Evolutionary conservation across 2,329 filamentous ascomycete species (phyloP), one percentile per base, ranked within the genome.

Genomic region (Niveomyces coronatus): DNA sequence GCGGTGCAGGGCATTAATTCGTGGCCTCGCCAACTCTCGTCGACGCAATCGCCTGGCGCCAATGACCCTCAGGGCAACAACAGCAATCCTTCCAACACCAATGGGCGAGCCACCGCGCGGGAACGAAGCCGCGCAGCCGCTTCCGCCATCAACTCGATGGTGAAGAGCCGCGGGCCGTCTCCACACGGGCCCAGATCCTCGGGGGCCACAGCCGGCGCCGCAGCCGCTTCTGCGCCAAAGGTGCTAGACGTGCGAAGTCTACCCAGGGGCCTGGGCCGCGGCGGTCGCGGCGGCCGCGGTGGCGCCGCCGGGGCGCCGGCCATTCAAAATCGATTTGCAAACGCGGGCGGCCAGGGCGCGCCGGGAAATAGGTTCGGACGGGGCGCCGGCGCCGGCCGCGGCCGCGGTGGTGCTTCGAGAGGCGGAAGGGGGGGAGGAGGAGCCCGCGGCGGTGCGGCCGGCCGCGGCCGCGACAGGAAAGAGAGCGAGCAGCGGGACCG

Each of bases 161-260:
- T 54, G 18, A 52, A 45, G 35, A 42, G 44, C 24, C 48, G 44
- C 27, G 47, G 36, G n/a, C 23, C 18, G 9, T 38, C 24, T 5
- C 34, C 39, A 34, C 15, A 10, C 14, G 16, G 22, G 16, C 20
- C 35, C 23, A n/a, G 24, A 15, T 26, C 31, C 4, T 31, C 4
- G 9, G 37, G n/a, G 7, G 18, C 8, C 18, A 31, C 37, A 22
- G 23, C 36, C 16, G 22, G 9, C 16, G 31, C 18, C 18, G 31
- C 44, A 22, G 15, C 24, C 31, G 20, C 28, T 19, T 6, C 19
- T 27, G 29, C 45, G 24, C 54, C 57, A 17, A 61, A 56, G 41
- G 49, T 67, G 13, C 53, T 68, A 32, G 61, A 63, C 39, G 48
- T 67, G 39, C 55, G 51, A 40, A 63, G 50, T 40, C 49, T 66